Percentiles rank a stretch among this genome's conserved stretches.
Evolutionary conservation across 108 stramenopile genomes (phyloP).

Genomic region (Nannochloropsis gaditana): DNA sequence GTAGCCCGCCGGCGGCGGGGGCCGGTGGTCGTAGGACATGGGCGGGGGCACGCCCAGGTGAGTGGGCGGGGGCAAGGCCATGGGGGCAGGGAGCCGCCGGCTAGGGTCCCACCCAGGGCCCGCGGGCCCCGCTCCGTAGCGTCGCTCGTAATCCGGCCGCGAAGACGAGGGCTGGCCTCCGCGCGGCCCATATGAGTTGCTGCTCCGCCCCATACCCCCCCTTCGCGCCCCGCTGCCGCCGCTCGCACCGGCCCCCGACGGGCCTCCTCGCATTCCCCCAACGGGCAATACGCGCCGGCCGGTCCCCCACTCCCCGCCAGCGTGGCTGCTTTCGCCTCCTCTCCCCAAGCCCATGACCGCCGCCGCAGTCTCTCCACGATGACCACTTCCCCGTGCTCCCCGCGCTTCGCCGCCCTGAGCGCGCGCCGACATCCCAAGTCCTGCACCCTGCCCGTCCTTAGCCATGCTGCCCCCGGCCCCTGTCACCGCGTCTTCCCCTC

Average conservation of each 20-base stretch:
- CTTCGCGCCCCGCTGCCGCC: background rate
- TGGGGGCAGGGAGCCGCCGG: background rate
- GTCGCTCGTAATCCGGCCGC: background rate
- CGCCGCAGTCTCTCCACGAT: background rate
- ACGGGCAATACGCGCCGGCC: background rate
- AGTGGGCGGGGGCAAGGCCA: conserved; percentile 1
- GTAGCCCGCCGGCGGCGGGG: background rate
- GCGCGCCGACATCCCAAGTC: background rate
- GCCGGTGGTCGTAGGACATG: background rate
- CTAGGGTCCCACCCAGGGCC: background rate
- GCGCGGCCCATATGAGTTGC: background rate
- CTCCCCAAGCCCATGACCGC: background rate
- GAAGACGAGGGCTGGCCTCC: background rate
- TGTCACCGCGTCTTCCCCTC: background rate
- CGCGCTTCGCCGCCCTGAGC: background rate
- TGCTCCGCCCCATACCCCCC: background rate
- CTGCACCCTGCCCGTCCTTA: background rate
- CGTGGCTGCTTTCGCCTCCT: background rate
- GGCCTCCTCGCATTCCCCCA: background rate
- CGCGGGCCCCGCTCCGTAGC: background rate
- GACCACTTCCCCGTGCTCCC: background rate
- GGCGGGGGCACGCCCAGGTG: background rate
- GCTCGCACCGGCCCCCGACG: background rate
- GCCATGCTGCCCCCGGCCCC: background rate
- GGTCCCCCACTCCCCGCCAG: background rate